Evolutionary conservation across 371 early-diverging fungal genomes (phyloP).

Genomic region (Lichtheimia ramosa): DNA sequence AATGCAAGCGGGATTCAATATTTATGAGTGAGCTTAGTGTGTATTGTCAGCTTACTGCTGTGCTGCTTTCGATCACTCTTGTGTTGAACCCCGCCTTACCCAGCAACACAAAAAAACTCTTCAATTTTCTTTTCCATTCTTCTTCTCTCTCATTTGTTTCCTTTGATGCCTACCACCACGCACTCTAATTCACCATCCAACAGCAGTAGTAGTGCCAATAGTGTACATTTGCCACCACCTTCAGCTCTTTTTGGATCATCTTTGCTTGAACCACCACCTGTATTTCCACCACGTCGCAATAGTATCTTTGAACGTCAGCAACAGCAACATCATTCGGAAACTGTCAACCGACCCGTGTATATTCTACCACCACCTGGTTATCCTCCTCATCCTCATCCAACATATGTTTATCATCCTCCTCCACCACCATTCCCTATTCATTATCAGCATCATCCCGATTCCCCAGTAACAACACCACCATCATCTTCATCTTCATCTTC

Average conservation of each 20-base stretch:
- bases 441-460: not conserved
- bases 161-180: not conserved
- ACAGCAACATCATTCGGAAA: not conserved
- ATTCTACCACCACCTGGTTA: slow-evolving; percentile 46
- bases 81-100: too few relatives aligned
- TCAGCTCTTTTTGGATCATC: slow-evolving; percentile 21
- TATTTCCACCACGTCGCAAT: not conserved
- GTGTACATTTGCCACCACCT: slow-evolving; percentile 28
- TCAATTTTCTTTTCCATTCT: not conserved
- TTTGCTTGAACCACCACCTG: slow-evolving; percentile 7
- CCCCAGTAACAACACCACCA: slow-evolving; percentile 9
- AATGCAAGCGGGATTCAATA: too few relatives aligned
- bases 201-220: not conserved
- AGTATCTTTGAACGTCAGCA: not conserved
- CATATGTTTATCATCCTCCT: slow-evolving; percentile 6
- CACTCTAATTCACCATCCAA: slow-evolving; percentile 1
- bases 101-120: slow-evolving; percentile 2
- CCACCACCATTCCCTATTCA: slow-evolving; percentile 3
- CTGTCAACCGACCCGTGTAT: slow-evolving; percentile 25
- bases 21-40: too few relatives aligned
- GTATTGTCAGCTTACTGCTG: too few relatives aligned
- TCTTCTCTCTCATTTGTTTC: slow-evolving; percentile 10
- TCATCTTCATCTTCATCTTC: slow-evolving; percentile 1
- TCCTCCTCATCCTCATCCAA: slow-evolving; percentile 20
- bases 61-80: too few relatives aligned